Percentiles rank a stretch among this genome's conserved stretches.
These are phyloP conservation scores for Cercophora samala DNA, from an alignment of 495 filamentous ascomycete genomes.

Conservation along the genomic window DNA sequence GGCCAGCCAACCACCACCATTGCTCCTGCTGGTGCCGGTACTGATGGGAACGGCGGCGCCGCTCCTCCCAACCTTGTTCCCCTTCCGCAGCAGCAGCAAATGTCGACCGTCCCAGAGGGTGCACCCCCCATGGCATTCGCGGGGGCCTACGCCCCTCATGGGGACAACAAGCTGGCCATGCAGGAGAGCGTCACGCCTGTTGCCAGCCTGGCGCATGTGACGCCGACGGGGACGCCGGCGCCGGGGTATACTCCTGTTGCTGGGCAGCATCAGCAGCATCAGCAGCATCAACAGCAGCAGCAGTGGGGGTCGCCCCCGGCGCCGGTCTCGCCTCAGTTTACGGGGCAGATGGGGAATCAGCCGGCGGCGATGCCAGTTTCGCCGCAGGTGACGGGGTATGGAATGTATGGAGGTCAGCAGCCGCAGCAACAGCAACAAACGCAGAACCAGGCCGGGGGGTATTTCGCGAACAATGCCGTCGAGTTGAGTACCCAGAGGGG, in stretches of 20 bases:
- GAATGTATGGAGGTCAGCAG: not conserved
- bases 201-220: not conserved
- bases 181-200: not conserved
- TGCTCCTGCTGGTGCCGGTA: not conserved
- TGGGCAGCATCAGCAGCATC: not conserved
- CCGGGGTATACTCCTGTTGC: not conserved
- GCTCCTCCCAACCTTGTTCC: not conserved
- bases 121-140: not conserved
- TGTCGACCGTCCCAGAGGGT: not conserved
- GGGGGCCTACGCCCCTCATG: not conserved
- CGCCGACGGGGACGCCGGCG: not conserved
- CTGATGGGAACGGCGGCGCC: not conserved
- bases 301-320: not conserved
- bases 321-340: not conserved
- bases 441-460: not conserved
- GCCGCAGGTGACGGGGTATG: slow-evolving; percentile 1
- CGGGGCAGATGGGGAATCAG: not conserved
- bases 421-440: not conserved
- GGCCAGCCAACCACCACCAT: not conserved
- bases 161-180: not conserved
- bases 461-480: not conserved
- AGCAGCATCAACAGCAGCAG: not conserved
- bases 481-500: slow-evolving; percentile 22
- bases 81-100: not conserved
- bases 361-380: not conserved